Evolutionary conservation across 768 basidiomycete species (phyloP), one percentile per base, ranked within the genome.

Genomic region (Rhodotorula taiwanensis): DNA sequence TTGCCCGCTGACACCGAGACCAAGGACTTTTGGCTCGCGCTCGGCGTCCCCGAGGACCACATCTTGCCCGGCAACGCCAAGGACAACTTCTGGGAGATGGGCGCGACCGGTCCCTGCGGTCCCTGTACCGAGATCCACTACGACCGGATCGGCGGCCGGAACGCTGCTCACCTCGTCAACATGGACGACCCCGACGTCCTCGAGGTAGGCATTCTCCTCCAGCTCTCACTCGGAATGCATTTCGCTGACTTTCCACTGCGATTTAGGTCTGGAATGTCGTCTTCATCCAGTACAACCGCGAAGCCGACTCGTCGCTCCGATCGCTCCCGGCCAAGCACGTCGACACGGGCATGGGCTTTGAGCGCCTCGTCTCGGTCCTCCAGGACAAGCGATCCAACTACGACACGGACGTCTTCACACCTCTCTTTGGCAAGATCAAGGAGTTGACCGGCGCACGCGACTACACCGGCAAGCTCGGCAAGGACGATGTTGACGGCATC

Each of bases 71-170:
- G 92, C 59, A 89, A 87, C 73, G 87, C 90, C 8, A 95, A 95
- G 75, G 93, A 97, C 76, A 99, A 99, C 78, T 98, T 99, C 75
- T 99, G 95, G 95, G 93, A 99, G 76, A 99, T 99, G 95, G 95
- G 95, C 58, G 84, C 91, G 6, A 95, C 91, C 33, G 95, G 95
- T 4, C 95, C 95, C 13, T 99, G 95, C 70, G 95, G 95, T 8
- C 95, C 95, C 41, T 98, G 91, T 79, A 91, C 90, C 71, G 95
- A 99, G 77, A 87, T 99, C 66, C 95, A 99, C 77, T 94, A 83
- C 73, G 95, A 99, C 76, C 87, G 92, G 47, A 89, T 98, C 67
- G 95, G 95, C n/a, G 89, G 87, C n/a, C 83, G 95, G 53, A 90
- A 97, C 74, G 94, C 92, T 55, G 83, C 92, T 10, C 80, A 85